Percentiles rank a stretch among this genome's conserved stretches.
Evolutionary conservation across 768 basidiomycete genomes (phyloP).

Genomic region (Hygrocybe punicea): DNA sequence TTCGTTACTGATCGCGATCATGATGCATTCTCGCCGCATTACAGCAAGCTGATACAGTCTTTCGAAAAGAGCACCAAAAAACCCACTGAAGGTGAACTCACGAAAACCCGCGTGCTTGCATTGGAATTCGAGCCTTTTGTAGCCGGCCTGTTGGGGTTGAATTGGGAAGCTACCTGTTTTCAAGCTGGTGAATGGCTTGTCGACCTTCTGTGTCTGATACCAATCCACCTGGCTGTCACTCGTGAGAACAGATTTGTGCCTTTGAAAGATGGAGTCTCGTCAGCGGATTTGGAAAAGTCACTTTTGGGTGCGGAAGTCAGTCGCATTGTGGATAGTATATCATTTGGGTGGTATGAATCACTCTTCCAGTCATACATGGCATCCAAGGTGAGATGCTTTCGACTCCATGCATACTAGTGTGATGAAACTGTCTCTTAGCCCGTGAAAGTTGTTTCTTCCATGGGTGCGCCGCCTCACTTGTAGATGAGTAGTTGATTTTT

Average conservation of each 20-base stretch:
- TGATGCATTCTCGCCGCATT: conserved; percentile 40
- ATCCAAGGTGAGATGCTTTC: conserved; percentile 39
- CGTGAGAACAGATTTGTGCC: conserved; percentile 60
- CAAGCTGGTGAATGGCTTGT: conserved; percentile 60
- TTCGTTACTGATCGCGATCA: conserved; percentile 44
- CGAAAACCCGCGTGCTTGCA: conserved; percentile 35
- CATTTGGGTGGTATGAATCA: conserved; percentile 65
- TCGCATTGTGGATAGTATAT: conserved; percentile 52
- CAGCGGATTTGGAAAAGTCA: conserved; percentile 40
- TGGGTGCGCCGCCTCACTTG: conserved; percentile 62
- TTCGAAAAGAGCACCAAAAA: conserved; percentile 54
- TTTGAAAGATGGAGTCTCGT: conserved; percentile 46
- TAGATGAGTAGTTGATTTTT: conserved; percentile 41
- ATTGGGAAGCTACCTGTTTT: conserved; percentile 37
- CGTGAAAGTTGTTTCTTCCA: conserved; percentile 47
- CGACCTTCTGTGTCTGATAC: conserved; percentile 57
- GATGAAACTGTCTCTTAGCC: conserved; percentile 35
- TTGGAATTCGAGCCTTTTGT: conserved; percentile 28
- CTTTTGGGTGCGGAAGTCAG: conserved; percentile 58
- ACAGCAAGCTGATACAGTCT: conserved; percentile 39
- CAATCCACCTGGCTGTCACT: conserved; percentile 59
- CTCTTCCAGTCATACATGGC: conserved; percentile 62
- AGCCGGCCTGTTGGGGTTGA: conserved; percentile 7
- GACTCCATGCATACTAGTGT: background rate
- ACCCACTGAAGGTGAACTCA: conserved; percentile 46